These are phyloP conservation scores for Chaetomium cochliodes DNA, from an alignment of 495 filamentous ascomycete genomes.

Conservation along the genomic window DNA sequence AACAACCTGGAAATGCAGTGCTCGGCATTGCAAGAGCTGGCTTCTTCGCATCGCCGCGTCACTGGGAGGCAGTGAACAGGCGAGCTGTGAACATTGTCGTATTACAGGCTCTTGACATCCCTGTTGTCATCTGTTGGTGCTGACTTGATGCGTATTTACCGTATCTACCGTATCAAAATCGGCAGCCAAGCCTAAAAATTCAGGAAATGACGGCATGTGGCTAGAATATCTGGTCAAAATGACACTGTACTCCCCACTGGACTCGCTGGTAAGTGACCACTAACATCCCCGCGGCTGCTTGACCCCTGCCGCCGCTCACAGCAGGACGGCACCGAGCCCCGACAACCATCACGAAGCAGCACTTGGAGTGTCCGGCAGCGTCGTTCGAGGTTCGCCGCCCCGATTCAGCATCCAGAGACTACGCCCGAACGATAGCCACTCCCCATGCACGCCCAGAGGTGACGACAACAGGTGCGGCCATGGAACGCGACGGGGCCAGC, in stretches of 20 bases:
- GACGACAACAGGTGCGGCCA: slow-evolving; percentile 30
- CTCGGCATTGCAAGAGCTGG: slow-evolving; percentile 4
- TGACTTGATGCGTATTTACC: slow-evolving; percentile 1
- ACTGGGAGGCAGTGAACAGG: slow-evolving; percentile 7
- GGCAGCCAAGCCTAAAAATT: slow-evolving; percentile 1
- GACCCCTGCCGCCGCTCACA: slow-evolving; percentile 2
- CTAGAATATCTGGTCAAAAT: not conserved
- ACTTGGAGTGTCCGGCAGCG: not conserved
- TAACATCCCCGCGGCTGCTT: not conserved
- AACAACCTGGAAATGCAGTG: not conserved
- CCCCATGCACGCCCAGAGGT: slow-evolving; percentile 27
- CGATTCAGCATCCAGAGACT: not conserved
- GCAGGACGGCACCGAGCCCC: slow-evolving; percentile 4
- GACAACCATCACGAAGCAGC: not conserved
- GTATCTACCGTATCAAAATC: slow-evolving; percentile 1
- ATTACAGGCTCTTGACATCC: slow-evolving; percentile 5
- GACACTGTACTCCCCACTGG: not conserved
- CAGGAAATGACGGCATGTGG: slow-evolving; percentile 14
- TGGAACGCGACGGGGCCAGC: slow-evolving; percentile 48
- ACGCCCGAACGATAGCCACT: not conserved
- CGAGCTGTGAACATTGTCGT: not conserved
- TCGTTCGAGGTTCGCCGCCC: not conserved
- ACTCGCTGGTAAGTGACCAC: not conserved
- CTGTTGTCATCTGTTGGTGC: not conserved
- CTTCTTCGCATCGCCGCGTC: slow-evolving; percentile 18